Evolutionary conservation across 1,284 basidiomycete species (phyloP).

Genomic region (Ceratobasidium sp.): DNA sequence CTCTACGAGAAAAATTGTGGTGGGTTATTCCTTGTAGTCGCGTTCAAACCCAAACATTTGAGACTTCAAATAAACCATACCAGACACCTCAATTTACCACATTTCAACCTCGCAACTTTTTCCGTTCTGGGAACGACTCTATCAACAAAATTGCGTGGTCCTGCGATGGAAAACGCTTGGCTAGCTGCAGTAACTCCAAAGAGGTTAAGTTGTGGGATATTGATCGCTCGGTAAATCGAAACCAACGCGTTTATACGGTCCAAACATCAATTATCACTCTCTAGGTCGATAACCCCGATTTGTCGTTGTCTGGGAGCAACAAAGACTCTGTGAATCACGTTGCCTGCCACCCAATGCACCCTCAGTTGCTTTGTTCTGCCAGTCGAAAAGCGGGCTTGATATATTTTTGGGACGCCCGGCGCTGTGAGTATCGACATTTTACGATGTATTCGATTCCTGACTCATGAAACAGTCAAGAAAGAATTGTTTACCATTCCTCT

Average conservation of each 20-base stretch:
- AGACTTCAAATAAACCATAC: no score
- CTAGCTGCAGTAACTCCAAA: slow-evolving; percentile 32
- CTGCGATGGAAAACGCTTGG: slow-evolving; percentile 27
- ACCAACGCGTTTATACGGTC: not conserved
- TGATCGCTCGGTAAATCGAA: slow-evolving; percentile 23
- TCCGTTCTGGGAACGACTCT: slow-evolving; percentile 25
- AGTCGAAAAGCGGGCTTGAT: slow-evolving; percentile 73
- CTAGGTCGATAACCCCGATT: slow-evolving; percentile 29
- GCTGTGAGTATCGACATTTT: slow-evolving; percentile 53
- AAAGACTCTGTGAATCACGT: slow-evolving; percentile 76
- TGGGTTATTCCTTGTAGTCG: not conserved
- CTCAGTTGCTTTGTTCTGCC: slow-evolving; percentile 77
- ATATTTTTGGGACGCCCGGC: slow-evolving; percentile 81
- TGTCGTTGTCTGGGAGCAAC: slow-evolving; percentile 67
- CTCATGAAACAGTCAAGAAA: slow-evolving; percentile 6
- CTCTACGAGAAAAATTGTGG: slow-evolving; percentile 21
- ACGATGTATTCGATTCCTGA: not conserved
- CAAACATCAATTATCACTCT: not conserved
- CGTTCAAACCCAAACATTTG: not conserved
- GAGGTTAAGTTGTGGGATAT: slow-evolving; percentile 32
- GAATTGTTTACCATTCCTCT: slow-evolving; percentile 17
- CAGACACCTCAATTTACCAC: slow-evolving; percentile 17
- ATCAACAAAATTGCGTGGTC: slow-evolving; percentile 35
- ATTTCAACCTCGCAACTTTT: slow-evolving; percentile 30
- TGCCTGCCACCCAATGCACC: slow-evolving; percentile 81